Base-by-base conservation (phyloP, 371 early-diverging fungal species). In the Apophysomyces sp. region DNA sequence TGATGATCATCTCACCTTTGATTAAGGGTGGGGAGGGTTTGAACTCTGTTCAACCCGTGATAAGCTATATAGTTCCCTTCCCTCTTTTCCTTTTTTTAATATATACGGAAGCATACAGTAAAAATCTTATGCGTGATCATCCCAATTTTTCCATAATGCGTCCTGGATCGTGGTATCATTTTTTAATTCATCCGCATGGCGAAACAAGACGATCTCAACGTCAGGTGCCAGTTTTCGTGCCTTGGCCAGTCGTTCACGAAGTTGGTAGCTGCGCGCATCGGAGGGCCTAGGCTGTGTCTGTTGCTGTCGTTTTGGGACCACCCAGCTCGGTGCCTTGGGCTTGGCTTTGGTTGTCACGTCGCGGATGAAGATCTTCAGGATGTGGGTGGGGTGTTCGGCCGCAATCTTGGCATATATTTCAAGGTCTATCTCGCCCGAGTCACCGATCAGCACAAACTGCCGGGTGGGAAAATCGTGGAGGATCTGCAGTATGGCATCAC, bases 371-470 rank as follows among this genome's bases (percentile, higher is more conserved):
- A 97, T 89, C 58, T 89, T 90, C 31, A 89, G 57, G 16, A 97
- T 79, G 39, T 84, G 89, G 6, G 74, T 70, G 2, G 93, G 92
- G 49, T 65, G 83, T 12, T 78, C 78, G 0, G 69, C 55, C 3
- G 90, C 89, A 32, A 94, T 80, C 0, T 74, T 75, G 3, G 91
- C 81, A 63, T 87, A 87, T 4, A 92, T 87, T 64, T 95, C 94
- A 40, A 94, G 69, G 69, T 97, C 97, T 30, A 89, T 85, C 67
- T 97, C 94, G 16, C 95, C 95, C 41, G 91, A 89, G 69, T 97
- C 97, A 9, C 97, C 97, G 15, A 97, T 83, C 9, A 97, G 81
- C 26, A 97, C 82, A 69, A 92, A 97, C 61, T 84, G 84, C 18
- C 96, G 86, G n/a, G 82, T 60, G 11, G 96, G 96, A 61, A 94